phyloP scores from a whole-genome alignment of 2,329 filamentous ascomycete species.

The Westerdykella sp. region DNA sequence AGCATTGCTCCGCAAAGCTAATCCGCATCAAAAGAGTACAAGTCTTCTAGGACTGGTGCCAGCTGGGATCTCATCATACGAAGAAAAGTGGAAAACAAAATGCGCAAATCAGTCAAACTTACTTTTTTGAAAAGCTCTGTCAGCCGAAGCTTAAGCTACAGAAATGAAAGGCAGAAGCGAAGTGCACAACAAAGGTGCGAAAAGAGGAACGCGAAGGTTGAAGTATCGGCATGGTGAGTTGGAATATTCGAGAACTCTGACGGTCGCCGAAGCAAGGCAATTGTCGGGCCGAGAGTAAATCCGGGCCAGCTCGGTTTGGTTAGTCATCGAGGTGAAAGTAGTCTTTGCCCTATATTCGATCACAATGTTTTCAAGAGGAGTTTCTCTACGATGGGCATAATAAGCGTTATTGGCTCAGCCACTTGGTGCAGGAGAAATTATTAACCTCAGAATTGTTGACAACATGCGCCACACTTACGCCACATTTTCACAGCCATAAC shows the following conservation, averaged over 20 bases:
- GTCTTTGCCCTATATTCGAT: too few relatives aligned
- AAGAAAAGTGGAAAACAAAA: slow-evolving; percentile 5
- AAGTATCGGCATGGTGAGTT: not conserved
- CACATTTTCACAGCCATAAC: too few relatives aligned
- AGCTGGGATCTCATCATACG: slow-evolving; percentile 56
- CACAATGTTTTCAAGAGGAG: too few relatives aligned
- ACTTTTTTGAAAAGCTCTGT: not conserved
- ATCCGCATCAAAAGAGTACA: slow-evolving; percentile 59
- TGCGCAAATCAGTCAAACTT: slow-evolving; percentile 1
- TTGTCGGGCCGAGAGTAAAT: not conserved
- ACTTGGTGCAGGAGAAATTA: too few relatives aligned
- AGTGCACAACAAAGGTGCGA: not conserved
- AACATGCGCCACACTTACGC: too few relatives aligned
- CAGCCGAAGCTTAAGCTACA: not conserved
- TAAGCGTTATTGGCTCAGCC: too few relatives aligned
- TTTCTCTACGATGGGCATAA: too few relatives aligned
- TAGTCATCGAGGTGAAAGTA: too few relatives aligned
- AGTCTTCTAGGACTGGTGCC: slow-evolving; percentile 63
- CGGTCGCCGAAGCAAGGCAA: not conserved
- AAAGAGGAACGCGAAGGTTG: not conserved
- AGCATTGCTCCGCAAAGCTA: slow-evolving; percentile 49
- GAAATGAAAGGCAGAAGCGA: not conserved
- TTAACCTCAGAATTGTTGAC: too few relatives aligned
- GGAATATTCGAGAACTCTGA: not conserved
- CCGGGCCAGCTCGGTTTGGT: not conserved